These are phyloP conservation scores for Plectosphaerella plurivora DNA, from an alignment of 2,329 filamentous ascomycete genomes.

Conservation along the genomic window DNA sequence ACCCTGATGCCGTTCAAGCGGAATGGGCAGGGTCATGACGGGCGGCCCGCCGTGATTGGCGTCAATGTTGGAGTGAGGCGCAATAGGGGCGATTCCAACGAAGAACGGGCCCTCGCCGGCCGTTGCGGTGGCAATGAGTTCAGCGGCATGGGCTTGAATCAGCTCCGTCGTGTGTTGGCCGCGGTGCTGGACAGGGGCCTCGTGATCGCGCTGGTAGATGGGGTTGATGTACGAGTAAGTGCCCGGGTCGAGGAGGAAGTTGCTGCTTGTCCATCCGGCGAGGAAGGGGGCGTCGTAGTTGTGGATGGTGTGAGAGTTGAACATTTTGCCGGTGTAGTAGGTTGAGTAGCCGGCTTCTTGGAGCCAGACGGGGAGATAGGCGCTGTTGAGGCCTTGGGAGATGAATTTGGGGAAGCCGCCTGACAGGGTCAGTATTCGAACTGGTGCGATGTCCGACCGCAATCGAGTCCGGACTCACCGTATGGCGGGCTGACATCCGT, in stretches of 20 bases:
- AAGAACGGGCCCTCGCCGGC: slow-evolving; percentile 57
- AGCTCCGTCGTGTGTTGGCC: slow-evolving; percentile 45
- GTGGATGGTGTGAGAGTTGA: slow-evolving; percentile 57
- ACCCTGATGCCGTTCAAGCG: slow-evolving; percentile 55
- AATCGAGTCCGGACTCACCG: slow-evolving; percentile 15
- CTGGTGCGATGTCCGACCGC: neutral
- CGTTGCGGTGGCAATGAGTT: slow-evolving; percentile 57
- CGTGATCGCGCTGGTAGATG: slow-evolving; percentile 39
- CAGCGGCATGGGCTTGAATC: slow-evolving; percentile 51
- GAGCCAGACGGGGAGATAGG: slow-evolving; percentile 69
- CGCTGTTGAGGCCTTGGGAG: slow-evolving; percentile 58
- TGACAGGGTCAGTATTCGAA: slow-evolving; percentile 30
- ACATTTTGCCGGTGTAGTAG: slow-evolving; percentile 68
- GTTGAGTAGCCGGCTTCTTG: slow-evolving; percentile 65
- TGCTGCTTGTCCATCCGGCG: slow-evolving; percentile 52
- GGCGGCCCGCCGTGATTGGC: slow-evolving; percentile 11
- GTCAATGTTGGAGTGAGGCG: slow-evolving; percentile 57
- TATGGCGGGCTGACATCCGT: slow-evolving; percentile 52
- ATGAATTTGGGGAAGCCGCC: slow-evolving; percentile 61
- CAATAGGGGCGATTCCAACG: slow-evolving; percentile 59
- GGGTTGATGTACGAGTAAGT: slow-evolving; percentile 41
- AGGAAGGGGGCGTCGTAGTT: slow-evolving; percentile 58
- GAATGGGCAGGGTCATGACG: slow-evolving; percentile 35
- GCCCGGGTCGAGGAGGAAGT: slow-evolving; percentile 26
- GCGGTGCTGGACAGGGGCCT: slow-evolving; percentile 20